Evolutionary conservation across 225 moss, liverwort and hornwort species (phyloP).

Genomic region (Physcomitrium patens): DNA sequence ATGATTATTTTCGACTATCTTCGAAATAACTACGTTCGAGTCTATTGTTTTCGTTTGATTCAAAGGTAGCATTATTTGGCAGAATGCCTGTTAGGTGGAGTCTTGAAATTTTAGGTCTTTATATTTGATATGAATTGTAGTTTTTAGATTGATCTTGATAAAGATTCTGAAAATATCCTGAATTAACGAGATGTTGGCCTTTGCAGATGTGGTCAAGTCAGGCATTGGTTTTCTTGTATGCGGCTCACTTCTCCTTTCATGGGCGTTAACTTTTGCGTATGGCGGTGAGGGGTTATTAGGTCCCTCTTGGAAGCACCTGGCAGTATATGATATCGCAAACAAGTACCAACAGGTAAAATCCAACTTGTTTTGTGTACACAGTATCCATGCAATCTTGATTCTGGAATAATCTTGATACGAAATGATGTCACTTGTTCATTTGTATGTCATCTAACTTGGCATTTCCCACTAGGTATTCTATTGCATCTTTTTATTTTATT

Average conservation of each 20-base stretch:
- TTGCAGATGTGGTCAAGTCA: conserved; percentile 82
- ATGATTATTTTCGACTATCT: not conserved
- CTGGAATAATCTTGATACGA: not conserved
- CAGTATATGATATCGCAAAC: conserved; percentile 79
- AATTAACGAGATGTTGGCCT: conserved; percentile 8
- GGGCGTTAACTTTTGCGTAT: conserved; percentile 77
- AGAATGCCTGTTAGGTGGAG: not conserved
- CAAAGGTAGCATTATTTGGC: conserved; percentile 2
- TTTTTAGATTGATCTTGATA: not conserved
- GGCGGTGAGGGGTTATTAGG: conserved; percentile 77
- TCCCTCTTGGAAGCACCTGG: conserved; percentile 64
- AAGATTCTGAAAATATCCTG: not conserved
- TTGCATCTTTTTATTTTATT: not conserved
- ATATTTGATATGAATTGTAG: conserved; percentile 1
- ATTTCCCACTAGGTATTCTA: not conserved
- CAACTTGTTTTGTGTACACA: not conserved
- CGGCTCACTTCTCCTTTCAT: conserved; percentile 62
- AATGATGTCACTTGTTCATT: not conserved
- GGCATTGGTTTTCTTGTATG: conserved; percentile 68
- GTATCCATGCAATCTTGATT: conserved; percentile 2
- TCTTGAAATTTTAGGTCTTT: conserved; percentile 18
- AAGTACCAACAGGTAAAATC: conserved; percentile 64
- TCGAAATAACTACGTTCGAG: not conserved
- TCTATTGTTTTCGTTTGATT: conserved; percentile 3
- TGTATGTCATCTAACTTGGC: not conserved